These are phyloP conservation scores for Myriosclerotinia duriaeana DNA, from an alignment of 2,329 filamentous ascomycete species.

Conservation along the genomic window DNA sequence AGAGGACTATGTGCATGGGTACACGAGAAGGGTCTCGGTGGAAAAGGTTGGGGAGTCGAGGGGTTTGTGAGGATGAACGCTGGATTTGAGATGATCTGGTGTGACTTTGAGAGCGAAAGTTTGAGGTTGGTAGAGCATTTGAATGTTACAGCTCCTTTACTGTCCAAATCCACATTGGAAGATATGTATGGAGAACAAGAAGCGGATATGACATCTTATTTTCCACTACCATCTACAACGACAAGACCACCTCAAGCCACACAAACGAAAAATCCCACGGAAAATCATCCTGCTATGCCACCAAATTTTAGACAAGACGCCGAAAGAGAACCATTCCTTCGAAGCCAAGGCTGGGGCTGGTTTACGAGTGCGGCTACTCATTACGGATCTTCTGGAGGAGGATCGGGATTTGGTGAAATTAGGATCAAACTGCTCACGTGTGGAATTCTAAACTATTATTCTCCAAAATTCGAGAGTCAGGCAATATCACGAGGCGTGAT, in stretches of 20 bases:
- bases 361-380: slow-evolving; percentile 47
- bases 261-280: slow-evolving; percentile 36
- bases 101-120: slow-evolving; percentile 49
- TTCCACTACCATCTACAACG: slow-evolving; percentile 43
- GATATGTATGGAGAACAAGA: slow-evolving; percentile 24
- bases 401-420: slow-evolving; percentile 46
- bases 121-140: slow-evolving; percentile 46
- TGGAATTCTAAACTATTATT: slow-evolving; percentile 49
- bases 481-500: slow-evolving; percentile 37
- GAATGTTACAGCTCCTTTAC: slow-evolving; percentile 49
- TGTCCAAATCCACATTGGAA: slow-evolving; percentile 30
- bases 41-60: slow-evolving; percentile 50
- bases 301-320: slow-evolving; percentile 41
- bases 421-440: slow-evolving; percentile 46
- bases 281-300: slow-evolving; percentile 39
- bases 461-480: slow-evolving; percentile 42
- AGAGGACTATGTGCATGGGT: slow-evolving; percentile 50
- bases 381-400: slow-evolving; percentile 45
- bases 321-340: slow-evolving; percentile 45
- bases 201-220: slow-evolving; percentile 37
- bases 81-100: slow-evolving; percentile 55
- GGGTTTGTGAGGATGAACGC: slow-evolving; percentile 53
- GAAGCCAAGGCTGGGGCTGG: slow-evolving; percentile 47
- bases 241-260: slow-evolving; percentile 42
- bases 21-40: slow-evolving; percentile 44